Conservation (phyloP, 2,329 filamentous ascomycete species). For the Sclerotinia borealis region DNA sequence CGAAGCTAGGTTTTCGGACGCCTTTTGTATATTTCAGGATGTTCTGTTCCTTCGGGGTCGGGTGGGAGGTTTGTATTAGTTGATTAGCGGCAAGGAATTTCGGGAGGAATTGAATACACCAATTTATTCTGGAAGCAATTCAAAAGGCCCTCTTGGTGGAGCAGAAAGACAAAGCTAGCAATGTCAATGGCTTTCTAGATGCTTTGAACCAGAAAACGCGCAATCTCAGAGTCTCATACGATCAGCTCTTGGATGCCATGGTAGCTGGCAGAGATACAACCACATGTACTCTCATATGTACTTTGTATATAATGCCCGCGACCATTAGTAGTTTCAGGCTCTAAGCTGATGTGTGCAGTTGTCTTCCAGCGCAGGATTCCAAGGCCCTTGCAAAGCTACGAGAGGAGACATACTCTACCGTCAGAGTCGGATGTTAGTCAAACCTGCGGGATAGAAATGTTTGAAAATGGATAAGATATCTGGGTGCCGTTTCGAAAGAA, state of each 20-base stretch:
- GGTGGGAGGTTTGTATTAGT: slow-evolving; percentile 14
- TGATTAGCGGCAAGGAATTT: slow-evolving; percentile 17
- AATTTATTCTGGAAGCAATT: slow-evolving; percentile 18
- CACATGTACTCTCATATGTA: slow-evolving; percentile 37
- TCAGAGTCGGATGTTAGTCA: no score
- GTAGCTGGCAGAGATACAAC: slow-evolving; percentile 39
- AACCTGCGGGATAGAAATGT: no score
- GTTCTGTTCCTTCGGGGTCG: slow-evolving; percentile 30
- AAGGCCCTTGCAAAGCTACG: no score
- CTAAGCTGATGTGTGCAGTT: no score
- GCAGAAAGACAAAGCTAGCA: no score
- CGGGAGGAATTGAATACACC: slow-evolving; percentile 18
- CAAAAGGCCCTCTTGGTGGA: no score
- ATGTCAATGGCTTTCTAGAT: no score
- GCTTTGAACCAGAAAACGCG: slow-evolving; percentile 35
- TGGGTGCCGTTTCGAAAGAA: no score
- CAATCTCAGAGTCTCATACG: slow-evolving; percentile 25
- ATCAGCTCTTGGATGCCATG: slow-evolving; percentile 32
- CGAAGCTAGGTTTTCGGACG: slow-evolving; percentile 29
- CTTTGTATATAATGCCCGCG: slow-evolving; percentile 38
- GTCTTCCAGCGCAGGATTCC: no score
- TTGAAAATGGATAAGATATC: no score
- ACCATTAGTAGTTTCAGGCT: no score
- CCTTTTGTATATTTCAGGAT: slow-evolving; percentile 34
- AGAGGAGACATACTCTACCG: no score